Evolutionary conservation across 2,329 filamentous ascomycete species (phyloP).

Genomic region (Pezicula neosporulosa): DNA sequence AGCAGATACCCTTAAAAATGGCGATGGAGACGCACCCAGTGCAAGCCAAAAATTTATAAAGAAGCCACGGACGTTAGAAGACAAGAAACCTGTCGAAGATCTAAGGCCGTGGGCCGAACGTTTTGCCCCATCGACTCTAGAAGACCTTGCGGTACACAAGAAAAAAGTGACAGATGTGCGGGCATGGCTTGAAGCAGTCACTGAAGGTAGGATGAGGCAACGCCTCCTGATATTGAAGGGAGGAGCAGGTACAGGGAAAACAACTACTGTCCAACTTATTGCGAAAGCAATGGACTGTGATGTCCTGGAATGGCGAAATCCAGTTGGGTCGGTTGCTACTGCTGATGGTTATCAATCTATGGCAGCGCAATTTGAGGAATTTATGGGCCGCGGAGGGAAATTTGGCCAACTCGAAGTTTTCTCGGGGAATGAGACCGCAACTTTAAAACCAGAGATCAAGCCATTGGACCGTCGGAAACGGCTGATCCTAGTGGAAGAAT

Average conservation of each 20-base stretch:
- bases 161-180: constrained; percentile 87
- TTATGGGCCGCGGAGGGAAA: constrained; percentile 75
- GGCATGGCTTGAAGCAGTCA: constrained; percentile 75
- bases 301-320: constrained; percentile 89
- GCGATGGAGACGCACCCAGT: constrained; percentile 17
- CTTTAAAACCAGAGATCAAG: constrained; percentile 24
- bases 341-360: constrained; percentile 65
- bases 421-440: constrained; percentile 23
- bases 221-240: constrained; percentile 83
- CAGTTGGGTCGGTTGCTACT: constrained; percentile 55
- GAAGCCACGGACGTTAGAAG: constrained; percentile 30
- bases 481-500: constrained; percentile 76
- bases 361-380: constrained; percentile 86
- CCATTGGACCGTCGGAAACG: constrained; percentile 36
- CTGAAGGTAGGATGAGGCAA: constrained; percentile 62
- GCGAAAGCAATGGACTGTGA: constrained; percentile 74
- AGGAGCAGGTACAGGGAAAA: constrained; percentile 88
- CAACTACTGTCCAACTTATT: constrained; percentile 76
- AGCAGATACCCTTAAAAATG: constrained; percentile 23
- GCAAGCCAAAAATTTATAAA: constrained; percentile 48
- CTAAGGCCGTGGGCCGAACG: constrained; percentile 82
- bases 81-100: constrained; percentile 44
- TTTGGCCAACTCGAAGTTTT: constrained; percentile 66
- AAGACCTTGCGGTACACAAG: constrained; percentile 91
- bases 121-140: constrained; percentile 70